Conservation (phyloP, 306 rosid genomes). For the Senna siamea region DNA sequence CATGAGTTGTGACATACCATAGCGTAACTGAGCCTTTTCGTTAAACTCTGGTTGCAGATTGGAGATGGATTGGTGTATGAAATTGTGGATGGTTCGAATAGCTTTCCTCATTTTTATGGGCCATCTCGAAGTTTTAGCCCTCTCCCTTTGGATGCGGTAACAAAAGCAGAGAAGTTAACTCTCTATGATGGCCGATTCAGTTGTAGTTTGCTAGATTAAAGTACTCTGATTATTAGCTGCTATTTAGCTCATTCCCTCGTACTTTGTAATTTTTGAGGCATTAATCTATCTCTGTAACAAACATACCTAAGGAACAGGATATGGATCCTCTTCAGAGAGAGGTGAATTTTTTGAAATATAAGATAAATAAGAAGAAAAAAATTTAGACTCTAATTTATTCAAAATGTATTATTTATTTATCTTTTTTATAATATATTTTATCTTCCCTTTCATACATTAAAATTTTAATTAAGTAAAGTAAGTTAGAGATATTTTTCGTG, state of each 20-base stretch:
- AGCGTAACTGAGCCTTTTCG: not conserved
- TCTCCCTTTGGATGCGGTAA: slow-evolving; percentile 62
- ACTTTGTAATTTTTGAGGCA: slow-evolving; percentile 20
- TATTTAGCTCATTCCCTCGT: too few species aligned
- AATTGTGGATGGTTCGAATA: slow-evolving; percentile 63
- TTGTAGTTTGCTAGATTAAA: slow-evolving; percentile 63
- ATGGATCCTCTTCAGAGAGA: too few species aligned
- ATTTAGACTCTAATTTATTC: too few species aligned
- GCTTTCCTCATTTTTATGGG: slow-evolving; percentile 90
- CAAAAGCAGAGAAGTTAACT: slow-evolving; percentile 71
- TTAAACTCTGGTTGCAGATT: slow-evolving; percentile 55
- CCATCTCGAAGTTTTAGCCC: slow-evolving; percentile 78
- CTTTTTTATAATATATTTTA: too few species aligned
- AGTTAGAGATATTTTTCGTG: too few species aligned
- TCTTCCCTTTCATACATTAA: too few species aligned
- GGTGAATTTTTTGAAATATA: too few species aligned
- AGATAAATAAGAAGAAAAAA: too few species aligned
- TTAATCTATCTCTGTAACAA: slow-evolving; percentile 18
- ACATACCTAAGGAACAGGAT: not conserved
- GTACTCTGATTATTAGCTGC: slow-evolving; percentile 17
- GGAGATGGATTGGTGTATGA: slow-evolving; percentile 88
- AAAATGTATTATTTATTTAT: too few species aligned
- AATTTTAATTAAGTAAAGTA: too few species aligned
- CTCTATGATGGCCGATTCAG: slow-evolving; percentile 60
- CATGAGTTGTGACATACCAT: not conserved